Evolutionary conservation across 306 rosid genomes (phyloP), one percentile per base, ranked within the genome.

Genomic region (Fragaria ananassa): DNA sequence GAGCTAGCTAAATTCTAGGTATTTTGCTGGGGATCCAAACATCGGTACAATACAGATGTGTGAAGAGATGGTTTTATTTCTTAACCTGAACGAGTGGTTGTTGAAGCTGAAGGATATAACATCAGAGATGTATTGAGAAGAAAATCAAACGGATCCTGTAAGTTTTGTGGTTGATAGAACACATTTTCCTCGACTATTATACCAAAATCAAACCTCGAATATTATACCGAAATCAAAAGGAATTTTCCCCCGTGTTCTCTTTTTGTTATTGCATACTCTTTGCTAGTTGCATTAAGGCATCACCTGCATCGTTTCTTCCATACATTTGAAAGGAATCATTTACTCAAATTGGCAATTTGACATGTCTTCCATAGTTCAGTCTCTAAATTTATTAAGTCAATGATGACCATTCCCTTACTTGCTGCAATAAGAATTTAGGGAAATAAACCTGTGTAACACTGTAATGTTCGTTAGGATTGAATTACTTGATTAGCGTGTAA

Each of bases 1-100:
- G 86, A 80, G 97, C 96, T 45, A 85, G 89, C 68, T 93, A 83
- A 76, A 51, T 82, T 35, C 64, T 53, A 70, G 35, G 51, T 35
- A 41, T 51, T 69, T 8, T 15, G 13, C 56, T 34, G 57, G 77
- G 45, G 65, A 68, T 88, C 79, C 64, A 39, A 78, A 18, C 34
- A 54, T 44, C 75, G 6, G 47, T 74, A 27, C 82, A 80, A 61
- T 78, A 75, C 84, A 80, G 57, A 61, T 44, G 39, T 60, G 25
- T 68, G 73, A 57, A 47, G 75, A 76, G 76, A 49, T 51, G 53
- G 65, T 72, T 64, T 74, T 78, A 79, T 74, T 79, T 76, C 85
- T 79, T 23, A 76, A 67, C 68, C 80, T 19, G 70, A 70, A 60
- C 50, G 72, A 9, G 74, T 44, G 39, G 79, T 56, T 49, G 50